Evolutionary conservation across 139 green algal genomes (phyloP), one percentile per base, ranked within the genome.

Genomic region (Tetratostichococcus sp.): DNA sequence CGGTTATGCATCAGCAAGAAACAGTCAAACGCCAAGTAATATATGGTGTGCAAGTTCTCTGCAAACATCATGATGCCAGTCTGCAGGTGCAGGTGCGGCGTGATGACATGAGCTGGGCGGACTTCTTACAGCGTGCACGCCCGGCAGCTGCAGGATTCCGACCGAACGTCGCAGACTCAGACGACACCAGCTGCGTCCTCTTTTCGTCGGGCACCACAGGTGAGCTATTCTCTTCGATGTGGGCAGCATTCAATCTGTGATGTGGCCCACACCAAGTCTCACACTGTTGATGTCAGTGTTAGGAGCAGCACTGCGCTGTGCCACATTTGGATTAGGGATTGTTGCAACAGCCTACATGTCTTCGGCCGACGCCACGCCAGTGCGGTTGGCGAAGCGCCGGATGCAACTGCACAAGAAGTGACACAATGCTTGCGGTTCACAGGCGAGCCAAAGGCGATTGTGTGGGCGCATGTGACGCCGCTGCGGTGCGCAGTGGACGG

Each of bases 171-270:
- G 81, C 78, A 1, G 70, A 80, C n/a, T 73, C 83, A 0, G 42
- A 84, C 65, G 84, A 84, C 21, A 39, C 77, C 31, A 90, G 79
- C 62, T 93, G 92, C 77, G 88, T 98, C 34, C 85, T 98, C 16
- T 98, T 98, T 81, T 96, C 88, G 6, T 97, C 91, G 0, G 94
- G 94, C 67, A 98, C 94, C 17, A 98, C 94, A 35, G 93, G 85
- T 69, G 65, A 26, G 70, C 14, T 50, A 14, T 8, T 8, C 8
- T 14, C 14, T 50, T 50, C n/a, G n/a, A n/a, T n/a, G n/a, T n/a
- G n/a, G n/a, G n/a, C n/a, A n/a, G n/a, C n/a, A n/a, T n/a, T n/a
- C n/a, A n/a, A n/a, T n/a, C n/a, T n/a, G n/a, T n/a, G n/a, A n/a
- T n/a, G n/a, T n/a, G n/a, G n/a, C n/a, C n/a, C n/a, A n/a, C n/a